These are phyloP conservation scores for Pleurotus tuber-regium DNA, from an alignment of 768 basidiomycete species.

Conservation along the genomic window DNA sequence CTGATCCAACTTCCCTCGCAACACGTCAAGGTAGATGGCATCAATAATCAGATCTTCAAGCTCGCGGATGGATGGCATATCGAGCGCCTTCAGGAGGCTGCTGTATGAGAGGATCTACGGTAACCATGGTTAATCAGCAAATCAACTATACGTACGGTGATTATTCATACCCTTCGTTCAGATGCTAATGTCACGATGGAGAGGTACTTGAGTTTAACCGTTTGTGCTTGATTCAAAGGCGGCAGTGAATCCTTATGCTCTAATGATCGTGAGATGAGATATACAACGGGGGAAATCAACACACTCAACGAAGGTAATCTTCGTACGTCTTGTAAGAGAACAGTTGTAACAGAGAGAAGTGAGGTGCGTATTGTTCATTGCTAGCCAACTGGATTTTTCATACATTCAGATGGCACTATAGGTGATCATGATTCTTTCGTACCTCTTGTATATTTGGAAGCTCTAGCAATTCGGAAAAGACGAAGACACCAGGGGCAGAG, in stretches of 20 bases:
- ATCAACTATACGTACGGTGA: conserved; percentile 10
- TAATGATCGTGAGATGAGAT: conserved; percentile 31
- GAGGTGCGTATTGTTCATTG: conserved; percentile 61
- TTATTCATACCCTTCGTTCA: conserved; percentile 73
- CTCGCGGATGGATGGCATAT: conserved; percentile 78
- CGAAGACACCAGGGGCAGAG: conserved; percentile 86
- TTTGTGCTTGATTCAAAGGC: conserved; percentile 66
- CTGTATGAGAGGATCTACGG: conserved; percentile 80
- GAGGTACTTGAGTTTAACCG: conserved; percentile 88
- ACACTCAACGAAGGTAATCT: conserved; percentile 68
- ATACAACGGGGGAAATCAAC: neutral
- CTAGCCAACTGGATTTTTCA: conserved; percentile 52
- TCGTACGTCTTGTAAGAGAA: conserved; percentile 89
- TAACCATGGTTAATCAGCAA: neutral
- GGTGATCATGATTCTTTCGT: too few relatives aligned
- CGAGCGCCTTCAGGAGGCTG: conserved; percentile 63
- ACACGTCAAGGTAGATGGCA: conserved; percentile 87
- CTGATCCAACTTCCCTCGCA: conserved; percentile 92
- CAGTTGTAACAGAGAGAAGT: conserved; percentile 68
- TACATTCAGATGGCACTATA: neutral
- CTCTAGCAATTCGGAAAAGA: conserved; percentile 87
- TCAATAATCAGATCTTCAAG: conserved; percentile 98
- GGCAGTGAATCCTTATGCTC: conserved; percentile 69
- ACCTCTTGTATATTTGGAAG: conserved; percentile 85
- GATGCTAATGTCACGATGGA: conserved; percentile 84